Evolutionary conservation across 805 yeast species (phyloP).

Genomic region (Candida saitoana): DNA sequence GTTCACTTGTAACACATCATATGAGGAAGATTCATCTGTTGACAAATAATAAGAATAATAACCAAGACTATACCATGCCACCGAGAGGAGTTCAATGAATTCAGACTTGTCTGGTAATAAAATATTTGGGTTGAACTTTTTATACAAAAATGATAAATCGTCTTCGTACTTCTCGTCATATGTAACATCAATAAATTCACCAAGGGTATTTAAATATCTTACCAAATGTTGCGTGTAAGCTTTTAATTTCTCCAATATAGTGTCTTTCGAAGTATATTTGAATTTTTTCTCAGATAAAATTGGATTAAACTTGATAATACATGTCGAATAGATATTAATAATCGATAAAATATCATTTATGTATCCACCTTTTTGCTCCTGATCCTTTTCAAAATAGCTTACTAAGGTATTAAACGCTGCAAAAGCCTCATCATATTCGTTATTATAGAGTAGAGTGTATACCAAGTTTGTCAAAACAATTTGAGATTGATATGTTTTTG

Average conservation of each 20-base stretch:
- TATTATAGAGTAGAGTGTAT: slow-evolving; percentile 26
- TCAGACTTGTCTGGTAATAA: slow-evolving; percentile 23
- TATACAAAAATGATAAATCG: slow-evolving; percentile 32
- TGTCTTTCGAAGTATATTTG: slow-evolving; percentile 20
- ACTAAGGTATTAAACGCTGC: slow-evolving; percentile 39
- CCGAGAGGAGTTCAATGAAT: slow-evolving; percentile 25
- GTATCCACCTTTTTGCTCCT: slow-evolving; percentile 25
- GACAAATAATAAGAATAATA: slow-evolving; percentile 25
- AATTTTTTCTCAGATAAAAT: slow-evolving; percentile 24
- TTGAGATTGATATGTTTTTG: slow-evolving; percentile 36
- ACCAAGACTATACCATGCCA: slow-evolving; percentile 38
- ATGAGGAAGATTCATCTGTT: slow-evolving; percentile 21
- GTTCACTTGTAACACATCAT: slow-evolving; percentile 14
- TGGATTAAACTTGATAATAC: slow-evolving; percentile 35
- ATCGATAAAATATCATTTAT: slow-evolving; percentile 30
- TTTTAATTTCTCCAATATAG: slow-evolving; percentile 17
- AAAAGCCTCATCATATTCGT: slow-evolving; percentile 41
- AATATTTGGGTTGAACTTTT: slow-evolving; percentile 30
- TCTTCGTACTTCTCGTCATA: slow-evolving; percentile 23
- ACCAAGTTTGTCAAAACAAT: slow-evolving; percentile 29
- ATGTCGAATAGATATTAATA: slow-evolving; percentile 29
- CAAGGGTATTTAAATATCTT: slow-evolving; percentile 21
- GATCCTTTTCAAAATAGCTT: slow-evolving; percentile 29
- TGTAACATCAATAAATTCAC: slow-evolving; percentile 20
- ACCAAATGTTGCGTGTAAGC: slow-evolving; percentile 16